Evolutionary conservation across 129 eudicot species (phyloP).

Genomic region (Scalesia atractyloides): DNA sequence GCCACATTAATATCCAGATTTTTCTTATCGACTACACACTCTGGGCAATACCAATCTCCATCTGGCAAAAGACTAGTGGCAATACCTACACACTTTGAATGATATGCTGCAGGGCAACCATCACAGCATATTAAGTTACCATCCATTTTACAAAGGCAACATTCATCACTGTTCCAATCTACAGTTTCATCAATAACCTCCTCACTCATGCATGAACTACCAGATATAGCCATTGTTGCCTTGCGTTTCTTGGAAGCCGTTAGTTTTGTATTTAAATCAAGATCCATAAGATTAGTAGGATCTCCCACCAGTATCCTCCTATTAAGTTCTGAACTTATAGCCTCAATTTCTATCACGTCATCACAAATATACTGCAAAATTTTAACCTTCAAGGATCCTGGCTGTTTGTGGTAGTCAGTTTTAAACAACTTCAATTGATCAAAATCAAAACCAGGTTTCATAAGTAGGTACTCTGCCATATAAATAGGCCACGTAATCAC

Average conservation of each 20-base stretch:
- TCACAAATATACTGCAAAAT: constrained; percentile 79
- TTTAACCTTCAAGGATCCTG: constrained; percentile 62
- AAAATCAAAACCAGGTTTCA: constrained; percentile 64
- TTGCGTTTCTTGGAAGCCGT: constrained; percentile 43
- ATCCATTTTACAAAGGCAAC: constrained; percentile 93
- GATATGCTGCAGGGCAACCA: constrained; percentile 97
- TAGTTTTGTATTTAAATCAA: constrained; percentile 39
- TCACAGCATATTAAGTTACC: constrained; percentile 95
- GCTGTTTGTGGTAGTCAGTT: constrained; percentile 63
- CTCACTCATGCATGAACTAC: constrained; percentile 52
- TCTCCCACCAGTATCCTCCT: constrained; percentile 57
- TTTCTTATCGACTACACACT: constrained; percentile 60
- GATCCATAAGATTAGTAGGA: constrained; percentile 28
- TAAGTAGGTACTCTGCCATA: constrained; percentile 73
- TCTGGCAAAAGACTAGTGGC: constrained; percentile 70
- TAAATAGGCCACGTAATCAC: constrained; percentile 86
- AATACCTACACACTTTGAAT: constrained; percentile 88
- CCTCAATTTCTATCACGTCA: constrained; percentile 76
- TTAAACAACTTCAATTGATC: constrained; percentile 53
- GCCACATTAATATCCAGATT: constrained; percentile 46
- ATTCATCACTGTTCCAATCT: constrained; percentile 90
- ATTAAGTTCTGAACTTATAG: constrained; percentile 66
- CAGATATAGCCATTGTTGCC: constrained; percentile 43
- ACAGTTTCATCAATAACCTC: constrained; percentile 55
- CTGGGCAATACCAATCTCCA: constrained; percentile 99